phyloP scores from a whole-genome alignment of 1,284 basidiomycete species.

The Grifola frondosa region DNA sequence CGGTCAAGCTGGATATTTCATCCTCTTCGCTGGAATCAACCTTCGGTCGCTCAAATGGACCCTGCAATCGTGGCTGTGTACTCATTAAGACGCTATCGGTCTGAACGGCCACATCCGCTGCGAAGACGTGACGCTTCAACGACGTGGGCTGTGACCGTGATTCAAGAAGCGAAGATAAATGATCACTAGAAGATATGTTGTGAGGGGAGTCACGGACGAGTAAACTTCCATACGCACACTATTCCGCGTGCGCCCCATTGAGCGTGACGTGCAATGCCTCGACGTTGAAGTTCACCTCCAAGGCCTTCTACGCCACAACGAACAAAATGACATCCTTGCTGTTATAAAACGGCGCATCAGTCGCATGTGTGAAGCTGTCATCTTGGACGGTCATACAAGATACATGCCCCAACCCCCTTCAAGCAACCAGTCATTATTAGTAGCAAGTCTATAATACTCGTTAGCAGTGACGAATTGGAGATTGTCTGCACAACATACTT shows the following conservation, averaged over 20 bases:
- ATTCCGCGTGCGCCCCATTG: constrained; percentile 74
- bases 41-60: constrained; percentile 35
- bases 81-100: constrained; percentile 51
- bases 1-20: constrained; percentile 46
- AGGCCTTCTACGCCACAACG: constrained; percentile 63
- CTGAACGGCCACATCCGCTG: constrained; percentile 60
- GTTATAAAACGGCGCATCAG: constrained; percentile 7
- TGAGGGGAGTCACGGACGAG: not conserved
- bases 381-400: constrained; percentile 43
- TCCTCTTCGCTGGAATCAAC: constrained; percentile 49
- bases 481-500: constrained; percentile 40
- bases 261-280: constrained; percentile 60
- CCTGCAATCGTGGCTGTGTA: constrained; percentile 29
- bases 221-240: constrained; percentile 44
- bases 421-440: constrained; percentile 64
- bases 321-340: constrained; percentile 75
- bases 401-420: constrained; percentile 71
- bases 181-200: constrained; percentile 37
- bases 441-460: constrained; percentile 45
- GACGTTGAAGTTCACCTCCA: constrained; percentile 61
- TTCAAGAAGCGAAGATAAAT: constrained; percentile 48
- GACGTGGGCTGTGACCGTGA: constrained; percentile 41
- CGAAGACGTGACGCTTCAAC: constrained; percentile 54
- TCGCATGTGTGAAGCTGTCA: not conserved
- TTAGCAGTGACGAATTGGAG: not conserved